Evolutionary conservation across 495 filamentous ascomycete species (phyloP).

Genomic region (Hypoxylon fragiforme): DNA sequence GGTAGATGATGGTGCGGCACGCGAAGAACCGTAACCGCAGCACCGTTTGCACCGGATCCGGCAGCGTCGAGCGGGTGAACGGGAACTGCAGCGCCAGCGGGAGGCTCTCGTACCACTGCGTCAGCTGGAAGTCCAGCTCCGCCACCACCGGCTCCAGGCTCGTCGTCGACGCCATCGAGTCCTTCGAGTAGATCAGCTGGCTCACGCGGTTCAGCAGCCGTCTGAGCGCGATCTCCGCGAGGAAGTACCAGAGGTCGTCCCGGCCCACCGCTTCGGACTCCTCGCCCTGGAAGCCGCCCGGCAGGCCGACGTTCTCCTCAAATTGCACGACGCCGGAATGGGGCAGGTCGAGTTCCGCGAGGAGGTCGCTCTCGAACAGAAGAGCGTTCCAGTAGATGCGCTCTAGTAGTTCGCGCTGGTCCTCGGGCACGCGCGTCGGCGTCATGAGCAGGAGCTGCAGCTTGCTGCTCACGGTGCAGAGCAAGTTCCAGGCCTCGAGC

Average conservation of each 20-base stretch:
- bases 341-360: conserved; percentile 79
- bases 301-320: conserved; percentile 77
- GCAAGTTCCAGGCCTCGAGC: conserved; percentile 78
- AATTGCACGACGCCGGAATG: conserved; percentile 81
- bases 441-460: conserved; percentile 74
- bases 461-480: conserved; percentile 79
- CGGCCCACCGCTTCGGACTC: conserved; percentile 65
- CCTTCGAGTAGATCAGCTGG: conserved; percentile 79
- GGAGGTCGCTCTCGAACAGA: conserved; percentile 77
- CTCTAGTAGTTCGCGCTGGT: conserved; percentile 70
- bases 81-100: conserved; percentile 76
- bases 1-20: conserved; percentile 82
- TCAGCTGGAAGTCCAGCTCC: conserved; percentile 79
- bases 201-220: conserved; percentile 77
- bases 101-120: conserved; percentile 81
- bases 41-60: conserved; percentile 78
- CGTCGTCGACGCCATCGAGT: conserved; percentile 66
- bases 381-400: conserved; percentile 83
- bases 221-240: conserved; percentile 78
- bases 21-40: conserved; percentile 78
- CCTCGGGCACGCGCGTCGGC: conserved; percentile 66
- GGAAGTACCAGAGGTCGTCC: conserved; percentile 82
- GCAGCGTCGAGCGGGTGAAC: conserved; percentile 62
- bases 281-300: conserved; percentile 72
- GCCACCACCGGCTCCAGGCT: conserved; percentile 75